A percentile compares a stretch with the other conserved stretches of the same genome.
These are phyloP conservation scores for Septoria petroselini DNA, from an alignment of 2,329 filamentous ascomycete genomes.

Conservation along the genomic window DNA sequence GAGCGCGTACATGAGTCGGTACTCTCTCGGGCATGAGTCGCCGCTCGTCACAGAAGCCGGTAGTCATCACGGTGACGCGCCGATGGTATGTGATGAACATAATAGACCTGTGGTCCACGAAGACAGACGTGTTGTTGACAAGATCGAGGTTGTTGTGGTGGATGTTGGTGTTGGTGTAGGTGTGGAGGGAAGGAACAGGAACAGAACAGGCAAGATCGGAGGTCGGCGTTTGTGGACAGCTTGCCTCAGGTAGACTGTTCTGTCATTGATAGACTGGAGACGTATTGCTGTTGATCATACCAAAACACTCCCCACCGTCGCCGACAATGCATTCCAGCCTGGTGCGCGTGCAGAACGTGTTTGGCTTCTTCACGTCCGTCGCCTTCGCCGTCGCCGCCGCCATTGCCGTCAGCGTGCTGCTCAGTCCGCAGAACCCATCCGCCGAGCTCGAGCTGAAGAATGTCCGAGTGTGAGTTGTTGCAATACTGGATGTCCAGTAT, in stretches of 20 bases:
- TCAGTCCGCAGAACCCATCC: slow-evolving; percentile 65
- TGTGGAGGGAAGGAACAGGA: too few relatives aligned
- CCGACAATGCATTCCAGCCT: slow-evolving; percentile 79
- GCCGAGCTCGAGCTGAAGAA: slow-evolving; percentile 66
- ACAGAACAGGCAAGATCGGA: too few relatives aligned
- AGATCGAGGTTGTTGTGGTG: too few relatives aligned
- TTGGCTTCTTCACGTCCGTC: slow-evolving; percentile 97
- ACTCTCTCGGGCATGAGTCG: slow-evolving; percentile 4
- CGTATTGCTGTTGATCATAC: too few relatives aligned
- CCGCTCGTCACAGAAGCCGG: slow-evolving; percentile 8
- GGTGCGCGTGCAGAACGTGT: slow-evolving; percentile 84
- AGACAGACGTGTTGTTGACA: too few relatives aligned
- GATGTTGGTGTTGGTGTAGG: too few relatives aligned
- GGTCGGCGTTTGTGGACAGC: too few relatives aligned
- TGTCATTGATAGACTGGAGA: too few relatives aligned
- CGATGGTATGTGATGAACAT: neutral
- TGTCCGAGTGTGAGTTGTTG: slow-evolving; percentile 72
- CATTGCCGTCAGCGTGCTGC: slow-evolving; percentile 76
- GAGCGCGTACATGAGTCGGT: neutral
- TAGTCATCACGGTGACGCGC: neutral
- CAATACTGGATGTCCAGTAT: neutral
- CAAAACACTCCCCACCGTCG: neutral
- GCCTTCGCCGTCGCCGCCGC: slow-evolving; percentile 75
- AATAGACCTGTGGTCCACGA: too few relatives aligned
- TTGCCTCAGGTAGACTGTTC: too few relatives aligned